These are phyloP conservation scores for Phalaenopsis equestris DNA, from an alignment of 106 monocot genomes.

Conservation along the genomic window DNA sequence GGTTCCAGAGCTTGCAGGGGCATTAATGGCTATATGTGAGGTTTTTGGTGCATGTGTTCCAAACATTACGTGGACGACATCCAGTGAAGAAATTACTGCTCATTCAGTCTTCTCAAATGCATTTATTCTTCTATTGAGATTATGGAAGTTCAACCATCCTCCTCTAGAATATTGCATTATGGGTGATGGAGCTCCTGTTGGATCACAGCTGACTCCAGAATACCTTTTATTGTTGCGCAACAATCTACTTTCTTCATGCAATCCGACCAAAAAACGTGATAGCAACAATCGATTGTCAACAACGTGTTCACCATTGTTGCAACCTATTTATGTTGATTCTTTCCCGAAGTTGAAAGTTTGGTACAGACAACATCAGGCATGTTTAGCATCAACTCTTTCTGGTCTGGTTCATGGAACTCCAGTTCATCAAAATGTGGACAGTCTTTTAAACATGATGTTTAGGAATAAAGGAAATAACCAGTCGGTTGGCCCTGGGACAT, in stretches of 20 bases:
- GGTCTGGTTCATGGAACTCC: conserved; percentile 80
- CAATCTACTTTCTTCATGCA: conserved; percentile 22
- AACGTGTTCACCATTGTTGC: conserved; percentile 11
- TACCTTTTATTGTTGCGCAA: conserved; percentile 81
- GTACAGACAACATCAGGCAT: conserved; percentile 96
- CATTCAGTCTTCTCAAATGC: conserved; percentile 91
- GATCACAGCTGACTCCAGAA: conserved; percentile 85
- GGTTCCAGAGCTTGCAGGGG: conserved; percentile 96
- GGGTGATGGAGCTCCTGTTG: conserved; percentile 93
- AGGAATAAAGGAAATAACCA: conserved; percentile 63
- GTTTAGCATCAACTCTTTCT: conserved; percentile 93
- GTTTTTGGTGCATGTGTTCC: conserved; percentile 79
- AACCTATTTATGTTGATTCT: conserved; percentile 83
- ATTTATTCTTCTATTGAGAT: conserved; percentile 81
- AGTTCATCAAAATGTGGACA: conserved; percentile 88
- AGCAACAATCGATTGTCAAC: conserved; percentile 4
- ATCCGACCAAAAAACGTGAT: conserved; percentile 17
- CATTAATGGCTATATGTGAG: conserved; percentile 91
- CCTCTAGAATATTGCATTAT: conserved; percentile 85
- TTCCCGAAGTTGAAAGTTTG: conserved; percentile 92
- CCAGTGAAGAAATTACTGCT: conserved; percentile 62
- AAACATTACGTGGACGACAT: conserved; percentile 44
- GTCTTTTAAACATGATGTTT: conserved; percentile 90
- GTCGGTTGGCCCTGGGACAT: conserved; percentile 37
- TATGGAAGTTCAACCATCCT: conserved; percentile 97